A percentile compares a stretch with the other conserved stretches of the same genome.
phyloP scores from a whole-genome alignment of 192 early-diverging fungal genomes.

The Umbelopsis ramanniana region DNA sequence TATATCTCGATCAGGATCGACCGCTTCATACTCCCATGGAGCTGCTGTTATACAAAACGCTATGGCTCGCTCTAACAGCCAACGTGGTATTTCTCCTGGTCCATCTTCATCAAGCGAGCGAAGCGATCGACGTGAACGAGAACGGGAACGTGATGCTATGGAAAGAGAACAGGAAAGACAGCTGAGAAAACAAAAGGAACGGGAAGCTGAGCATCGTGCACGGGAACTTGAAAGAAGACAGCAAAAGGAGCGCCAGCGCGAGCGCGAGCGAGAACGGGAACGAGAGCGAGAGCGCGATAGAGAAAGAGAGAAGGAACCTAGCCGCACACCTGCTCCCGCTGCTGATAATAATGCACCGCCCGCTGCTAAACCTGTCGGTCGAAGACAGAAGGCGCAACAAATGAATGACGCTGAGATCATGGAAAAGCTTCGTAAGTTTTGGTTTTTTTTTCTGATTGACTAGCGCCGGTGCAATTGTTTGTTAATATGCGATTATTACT shows the following conservation, averaged over 20 bases:
- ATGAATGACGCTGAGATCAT: conserved; percentile 94
- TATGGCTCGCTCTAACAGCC: conserved; percentile 14
- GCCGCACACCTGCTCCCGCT: neutral
- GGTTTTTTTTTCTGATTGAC: neutral
- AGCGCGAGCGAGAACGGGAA: conserved; percentile 27
- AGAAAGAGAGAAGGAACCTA: conserved; percentile 60
- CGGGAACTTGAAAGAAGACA: conserved; percentile 20
- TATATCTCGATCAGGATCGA: conserved; percentile 2
- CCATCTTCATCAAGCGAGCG: neutral
- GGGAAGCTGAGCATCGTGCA: neutral
- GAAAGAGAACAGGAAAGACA: conserved; percentile 33
- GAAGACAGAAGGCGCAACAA: conserved; percentile 8
- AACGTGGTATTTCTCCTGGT: conserved; percentile 11
- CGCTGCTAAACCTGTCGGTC: neutral
- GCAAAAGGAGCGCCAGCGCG: conserved; percentile 22
- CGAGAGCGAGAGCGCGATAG: conserved; percentile 35
- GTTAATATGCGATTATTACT: neutral
- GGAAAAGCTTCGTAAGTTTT: conserved; percentile 77
- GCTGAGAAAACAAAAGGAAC: conserved; percentile 17
- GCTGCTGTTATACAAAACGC: conserved; percentile 8
- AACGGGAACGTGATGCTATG: neutral
- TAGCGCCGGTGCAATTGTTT: neutral
- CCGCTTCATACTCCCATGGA: neutral
- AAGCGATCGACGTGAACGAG: conserved; percentile 9
- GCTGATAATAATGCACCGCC: neutral